These are phyloP conservation scores for Sanghuangporus weigelae DNA, from an alignment of 1,284 basidiomycete species.

Conservation along the genomic window DNA sequence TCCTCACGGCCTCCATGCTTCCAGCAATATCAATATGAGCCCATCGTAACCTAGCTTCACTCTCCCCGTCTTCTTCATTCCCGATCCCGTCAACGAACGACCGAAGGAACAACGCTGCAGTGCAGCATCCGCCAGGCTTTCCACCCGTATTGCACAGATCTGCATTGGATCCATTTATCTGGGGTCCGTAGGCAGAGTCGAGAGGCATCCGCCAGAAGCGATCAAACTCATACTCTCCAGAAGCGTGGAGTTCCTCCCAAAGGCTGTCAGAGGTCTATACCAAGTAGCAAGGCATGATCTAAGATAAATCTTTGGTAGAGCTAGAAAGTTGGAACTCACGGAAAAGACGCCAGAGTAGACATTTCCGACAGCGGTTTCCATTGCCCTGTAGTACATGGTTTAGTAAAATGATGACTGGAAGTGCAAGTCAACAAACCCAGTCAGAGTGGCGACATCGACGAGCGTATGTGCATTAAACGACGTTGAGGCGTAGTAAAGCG, in stretches of 20 bases:
- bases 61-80: constrained; percentile 38
- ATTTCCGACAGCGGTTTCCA: constrained; percentile 66
- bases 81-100: constrained; percentile 70
- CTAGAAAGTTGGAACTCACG: constrained; percentile 34
- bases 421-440: constrained; percentile 40
- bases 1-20: constrained; percentile 65
- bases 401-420: background rate
- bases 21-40: constrained; percentile 87
- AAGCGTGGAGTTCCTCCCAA: constrained; percentile 67
- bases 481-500: constrained; percentile 39
- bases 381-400: constrained; percentile 41
- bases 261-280: constrained; percentile 62
- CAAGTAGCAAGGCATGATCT: background rate
- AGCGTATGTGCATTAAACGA: constrained; percentile 41
- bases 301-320: background rate
- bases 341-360: constrained; percentile 77
- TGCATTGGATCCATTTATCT: constrained; percentile 75
- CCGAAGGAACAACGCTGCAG: constrained; percentile 87
- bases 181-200: constrained; percentile 72
- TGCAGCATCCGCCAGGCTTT: constrained; percentile 67
- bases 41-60: constrained; percentile 56
- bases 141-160: constrained; percentile 83
- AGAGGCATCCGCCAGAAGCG: constrained; percentile 85
- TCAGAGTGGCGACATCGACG: constrained; percentile 47
- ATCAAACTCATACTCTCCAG: constrained; percentile 73